A percentile compares a stretch with the other conserved stretches of the same genome.
phyloP scores from a whole-genome alignment of 208 protist species.

The Wallacemonas sp. region DNA sequence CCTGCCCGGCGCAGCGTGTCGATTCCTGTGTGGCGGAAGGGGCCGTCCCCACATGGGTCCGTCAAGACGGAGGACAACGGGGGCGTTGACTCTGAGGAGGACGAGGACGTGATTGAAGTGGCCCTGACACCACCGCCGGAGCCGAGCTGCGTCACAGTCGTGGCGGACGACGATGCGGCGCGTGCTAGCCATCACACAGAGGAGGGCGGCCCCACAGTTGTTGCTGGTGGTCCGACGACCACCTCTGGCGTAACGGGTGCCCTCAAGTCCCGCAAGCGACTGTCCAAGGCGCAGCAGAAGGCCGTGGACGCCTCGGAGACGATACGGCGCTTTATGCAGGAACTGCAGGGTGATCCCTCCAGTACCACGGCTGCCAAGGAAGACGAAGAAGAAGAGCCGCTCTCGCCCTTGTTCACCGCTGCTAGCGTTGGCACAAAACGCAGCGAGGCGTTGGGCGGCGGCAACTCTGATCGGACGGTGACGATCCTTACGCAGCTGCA shows the following conservation, averaged over 20 bases:
- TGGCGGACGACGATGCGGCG: slow-evolving; percentile 5
- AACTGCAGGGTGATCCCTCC: slow-evolving; percentile 1
- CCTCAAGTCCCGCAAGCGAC: neutral
- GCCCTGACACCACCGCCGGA: neutral
- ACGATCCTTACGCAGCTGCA: slow-evolving; percentile 1
- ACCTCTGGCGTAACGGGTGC: neutral
- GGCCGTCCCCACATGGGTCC: neutral
- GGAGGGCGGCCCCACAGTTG: too few species aligned
- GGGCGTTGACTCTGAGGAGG: neutral
- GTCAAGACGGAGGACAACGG: neutral
- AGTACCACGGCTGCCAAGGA: too few species aligned
- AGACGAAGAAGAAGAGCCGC: neutral
- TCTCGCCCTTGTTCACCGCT: neutral
- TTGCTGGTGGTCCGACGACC: neutral
- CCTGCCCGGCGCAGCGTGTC: neutral
- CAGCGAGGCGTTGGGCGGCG: too few species aligned
- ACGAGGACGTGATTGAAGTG: slow-evolving; percentile 13
- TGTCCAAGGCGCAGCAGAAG: slow-evolving; percentile 17
- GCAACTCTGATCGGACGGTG: neutral
- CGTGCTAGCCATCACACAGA: too few species aligned
- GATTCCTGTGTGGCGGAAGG: neutral
- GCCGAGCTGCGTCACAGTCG: too few species aligned
- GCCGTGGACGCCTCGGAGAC: slow-evolving; percentile 15
- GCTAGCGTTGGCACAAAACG: too few species aligned
- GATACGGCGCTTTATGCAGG: slow-evolving; percentile 18